Percentiles rank a stretch among this genome's conserved stretches.
These are phyloP conservation scores for Teratosphaeria nubilosa DNA, from an alignment of 2,329 filamentous ascomycete genomes.

Conservation along the genomic window DNA sequence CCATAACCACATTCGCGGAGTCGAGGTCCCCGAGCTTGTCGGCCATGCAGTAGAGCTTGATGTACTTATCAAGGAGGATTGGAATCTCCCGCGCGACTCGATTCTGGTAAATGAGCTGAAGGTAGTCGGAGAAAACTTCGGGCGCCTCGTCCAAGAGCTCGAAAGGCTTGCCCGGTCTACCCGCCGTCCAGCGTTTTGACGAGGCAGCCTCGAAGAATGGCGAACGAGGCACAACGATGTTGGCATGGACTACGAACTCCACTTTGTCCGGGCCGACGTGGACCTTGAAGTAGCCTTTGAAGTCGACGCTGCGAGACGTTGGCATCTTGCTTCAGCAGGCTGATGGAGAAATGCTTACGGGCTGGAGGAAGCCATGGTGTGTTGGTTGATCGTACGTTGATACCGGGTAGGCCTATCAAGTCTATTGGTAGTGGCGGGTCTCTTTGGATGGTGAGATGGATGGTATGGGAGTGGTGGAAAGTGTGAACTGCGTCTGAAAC, in stretches of 20 bases:
- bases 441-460: too few species aligned
- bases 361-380: neutral
- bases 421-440: neutral
- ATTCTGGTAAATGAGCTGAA: too few species aligned
- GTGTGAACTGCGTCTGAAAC: too few species aligned
- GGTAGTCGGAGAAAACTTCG: too few species aligned
- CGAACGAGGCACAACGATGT: constrained; percentile 4
- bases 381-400: neutral
- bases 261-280: constrained; percentile 1
- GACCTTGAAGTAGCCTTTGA: neutral
- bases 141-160: too few species aligned
- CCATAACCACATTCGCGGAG: neutral
- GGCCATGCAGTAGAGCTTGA: neutral
- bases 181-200: neutral
- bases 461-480: too few species aligned
- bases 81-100: neutral
- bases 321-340: neutral
- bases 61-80: neutral
- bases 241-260: constrained; percentile 4
- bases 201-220: constrained; percentile 7
- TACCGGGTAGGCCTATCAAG: neutral
- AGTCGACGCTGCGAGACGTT: constrained; percentile 1
- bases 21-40: neutral
- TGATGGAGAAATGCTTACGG: neutral
- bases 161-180: too few species aligned